A percentile compares a stretch with the other conserved stretches of the same genome.
Evolutionary conservation across 23 red algal species (phyloP).

Genomic region (Cyanidium caldarium): DNA sequence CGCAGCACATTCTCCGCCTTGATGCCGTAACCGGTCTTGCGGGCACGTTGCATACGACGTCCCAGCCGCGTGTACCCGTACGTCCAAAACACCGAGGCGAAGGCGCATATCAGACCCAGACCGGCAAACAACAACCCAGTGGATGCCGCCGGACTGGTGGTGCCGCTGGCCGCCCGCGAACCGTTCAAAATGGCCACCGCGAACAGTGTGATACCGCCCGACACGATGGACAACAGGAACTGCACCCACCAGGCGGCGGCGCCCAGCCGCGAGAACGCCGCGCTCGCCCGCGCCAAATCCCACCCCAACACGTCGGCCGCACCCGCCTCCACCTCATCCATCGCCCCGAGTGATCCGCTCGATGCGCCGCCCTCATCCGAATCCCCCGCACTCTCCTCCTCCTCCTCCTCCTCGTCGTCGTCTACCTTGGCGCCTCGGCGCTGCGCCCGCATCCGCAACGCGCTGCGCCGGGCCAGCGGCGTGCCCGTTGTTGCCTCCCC

Average conservation of each 20-base stretch:
- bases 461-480: too few relatives aligned
- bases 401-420: not conserved
- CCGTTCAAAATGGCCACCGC: conserved; percentile 5
- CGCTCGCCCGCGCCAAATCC: not conserved
- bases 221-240: conserved; percentile 7
- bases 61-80: conserved; percentile 11
- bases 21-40: not conserved
- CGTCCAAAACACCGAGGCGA: conserved; percentile 17
- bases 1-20: not conserved
- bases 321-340: not conserved
- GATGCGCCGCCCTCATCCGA: not conserved
- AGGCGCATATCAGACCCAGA: conserved; percentile 4
- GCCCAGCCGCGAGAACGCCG: not conserved
- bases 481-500: too few relatives aligned
- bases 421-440: too few relatives aligned
- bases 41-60: not conserved
- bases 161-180: not conserved
- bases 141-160: not conserved
- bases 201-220: conserved; percentile 15
- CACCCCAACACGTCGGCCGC: too few relatives aligned
- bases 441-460: too few relatives aligned
- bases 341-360: not conserved
- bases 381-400: not conserved
- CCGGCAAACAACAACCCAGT: conserved; percentile 3
- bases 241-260: conserved; percentile 16